Evolutionary conservation across 1,284 basidiomycete genomes (phyloP), one percentile per base, ranked within the genome.

Genomic region (Earliella scabrosa): DNA sequence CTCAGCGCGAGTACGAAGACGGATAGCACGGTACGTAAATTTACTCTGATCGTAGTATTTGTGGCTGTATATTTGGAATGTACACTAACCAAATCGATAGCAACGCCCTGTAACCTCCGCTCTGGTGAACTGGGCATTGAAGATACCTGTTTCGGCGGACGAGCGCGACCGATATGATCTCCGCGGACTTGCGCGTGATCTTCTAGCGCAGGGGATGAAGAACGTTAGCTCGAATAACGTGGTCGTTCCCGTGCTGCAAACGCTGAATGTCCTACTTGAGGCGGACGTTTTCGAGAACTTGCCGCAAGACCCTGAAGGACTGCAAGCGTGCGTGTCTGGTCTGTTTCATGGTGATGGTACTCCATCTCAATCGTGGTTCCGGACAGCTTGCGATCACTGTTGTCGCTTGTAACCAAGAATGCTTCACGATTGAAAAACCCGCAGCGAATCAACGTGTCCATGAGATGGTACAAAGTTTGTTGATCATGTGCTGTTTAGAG

Each of bases 1-100:
- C 75, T 91, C 50, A 93, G 90, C 60, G 77, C 91, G 29, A 90
- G 88, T 34, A 90, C 91, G 68, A 88, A 85, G 71, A 92, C 92
- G 4, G 86, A 90, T 60, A 92, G 88, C 64, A 90, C 87, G 10
- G 93, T 95, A 68, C 73, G 88, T 74, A 32, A 23, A 14, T 27
- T 43, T 26, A 20, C 14, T 34, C 20, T 34, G 20, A 27, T 21
- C 1, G 4, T 24, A 16, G 10, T 7, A 3, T 13, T 24, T 6
- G 35, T 38, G 14, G 8, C n/a, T 3, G 13, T 18, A 38, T 38
- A 18, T 18, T n/a, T n/a, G n/a, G n/a, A n/a, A n/a, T n/a, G n/a
- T n/a, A n/a, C n/a, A n/a, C n/a, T n/a, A n/a, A n/a, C n/a, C n/a
- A n/a, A n/a, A n/a, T n/a, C n/a, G n/a, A n/a, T 41, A 93, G 91